Evolutionary conservation across 208 protist genomes (phyloP).

Genomic region (Leishmania lainsoni): DNA sequence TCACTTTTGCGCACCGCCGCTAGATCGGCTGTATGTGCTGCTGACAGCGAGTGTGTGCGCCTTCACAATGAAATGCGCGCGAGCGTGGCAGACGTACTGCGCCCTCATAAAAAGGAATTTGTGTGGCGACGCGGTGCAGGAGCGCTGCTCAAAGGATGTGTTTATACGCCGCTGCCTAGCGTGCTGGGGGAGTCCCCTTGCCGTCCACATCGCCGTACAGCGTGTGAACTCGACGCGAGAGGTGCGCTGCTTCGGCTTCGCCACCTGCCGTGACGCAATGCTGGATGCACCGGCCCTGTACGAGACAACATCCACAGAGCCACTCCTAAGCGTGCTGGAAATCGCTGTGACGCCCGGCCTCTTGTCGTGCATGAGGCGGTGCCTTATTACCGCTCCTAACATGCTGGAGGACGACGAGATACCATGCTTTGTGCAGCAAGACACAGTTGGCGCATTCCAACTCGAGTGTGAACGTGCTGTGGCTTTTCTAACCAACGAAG

Average conservation of each 20-base stretch:
- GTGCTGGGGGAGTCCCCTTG: constrained; percentile 67
- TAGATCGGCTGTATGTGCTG: constrained; percentile 53
- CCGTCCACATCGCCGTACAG: constrained; percentile 46
- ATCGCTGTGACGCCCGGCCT: constrained; percentile 54
- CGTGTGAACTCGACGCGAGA: constrained; percentile 19
- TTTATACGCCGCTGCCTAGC: constrained; percentile 59
- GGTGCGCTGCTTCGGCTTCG: constrained; percentile 30
- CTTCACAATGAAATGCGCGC: constrained; percentile 64
- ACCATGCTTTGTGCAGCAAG: constrained; percentile 52
- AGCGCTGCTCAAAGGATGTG: constrained; percentile 53
- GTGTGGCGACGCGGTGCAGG: constrained; percentile 25
- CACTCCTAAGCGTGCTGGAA: constrained; percentile 43
- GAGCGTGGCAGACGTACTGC: constrained; percentile 66
- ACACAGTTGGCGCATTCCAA: constrained; percentile 54
- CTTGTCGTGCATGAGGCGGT: constrained; percentile 49
- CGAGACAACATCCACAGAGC: constrained; percentile 11
- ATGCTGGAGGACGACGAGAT: constrained; percentile 34
- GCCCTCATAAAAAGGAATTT: constrained; percentile 38
- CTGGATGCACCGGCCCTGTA: constrained; percentile 28
- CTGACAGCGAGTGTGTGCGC: constrained; percentile 61
- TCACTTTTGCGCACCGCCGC: constrained; percentile 20
- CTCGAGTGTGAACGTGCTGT: constrained; percentile 82
- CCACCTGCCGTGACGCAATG: constrained; percentile 26
- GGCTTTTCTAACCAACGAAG: constrained; percentile 48
- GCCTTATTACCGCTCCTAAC: constrained; percentile 58